These are phyloP conservation scores for Neoboletus subvelutipes DNA, from an alignment of 768 basidiomycete species.

Conservation along the genomic window DNA sequence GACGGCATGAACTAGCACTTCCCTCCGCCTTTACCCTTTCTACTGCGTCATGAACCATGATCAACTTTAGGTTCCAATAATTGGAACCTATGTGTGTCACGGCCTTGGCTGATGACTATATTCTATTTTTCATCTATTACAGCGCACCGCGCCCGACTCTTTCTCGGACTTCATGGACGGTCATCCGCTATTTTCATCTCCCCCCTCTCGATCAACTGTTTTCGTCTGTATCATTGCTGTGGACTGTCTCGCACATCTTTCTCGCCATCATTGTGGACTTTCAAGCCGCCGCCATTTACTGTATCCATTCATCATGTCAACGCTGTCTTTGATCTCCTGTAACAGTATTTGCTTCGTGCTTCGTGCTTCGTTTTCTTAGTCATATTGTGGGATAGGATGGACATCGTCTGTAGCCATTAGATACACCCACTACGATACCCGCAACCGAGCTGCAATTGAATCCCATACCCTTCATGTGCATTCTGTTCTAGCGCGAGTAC, in stretches of 20 bases:
- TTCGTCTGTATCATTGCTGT: conserved; percentile 15
- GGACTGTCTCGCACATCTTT: conserved; percentile 6
- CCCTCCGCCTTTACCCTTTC: too few relatives aligned
- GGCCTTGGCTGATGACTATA: conserved; percentile 3
- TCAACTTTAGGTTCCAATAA: conserved; percentile 10
- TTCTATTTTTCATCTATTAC: conserved; percentile 22
- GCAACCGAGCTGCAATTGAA: not conserved
- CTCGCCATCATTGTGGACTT: conserved; percentile 10
- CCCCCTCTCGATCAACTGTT: not conserved
- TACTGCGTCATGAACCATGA: conserved; percentile 13
- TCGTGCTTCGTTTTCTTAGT: not conserved
- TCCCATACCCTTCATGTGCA: not conserved
- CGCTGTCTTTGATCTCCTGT: not conserved
- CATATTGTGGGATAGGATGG: not conserved
- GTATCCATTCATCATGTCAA: conserved; percentile 15
- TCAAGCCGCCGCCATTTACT: conserved; percentile 2
- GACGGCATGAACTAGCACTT: conserved; percentile 11
- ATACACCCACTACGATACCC: not conserved
- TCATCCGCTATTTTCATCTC: conserved; percentile 3
- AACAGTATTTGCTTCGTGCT: not conserved
- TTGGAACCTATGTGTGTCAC: conserved; percentile 10
- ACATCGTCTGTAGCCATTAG: conserved; percentile 5
- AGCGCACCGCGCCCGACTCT: not conserved
- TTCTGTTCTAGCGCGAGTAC: too few relatives aligned
- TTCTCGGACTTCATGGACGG: conserved; percentile 17